A percentile compares a stretch with the other conserved stretches of the same genome.
These are phyloP conservation scores for Agaricus subrufescens DNA, from an alignment of 768 basidiomycete species.

Conservation along the genomic window DNA sequence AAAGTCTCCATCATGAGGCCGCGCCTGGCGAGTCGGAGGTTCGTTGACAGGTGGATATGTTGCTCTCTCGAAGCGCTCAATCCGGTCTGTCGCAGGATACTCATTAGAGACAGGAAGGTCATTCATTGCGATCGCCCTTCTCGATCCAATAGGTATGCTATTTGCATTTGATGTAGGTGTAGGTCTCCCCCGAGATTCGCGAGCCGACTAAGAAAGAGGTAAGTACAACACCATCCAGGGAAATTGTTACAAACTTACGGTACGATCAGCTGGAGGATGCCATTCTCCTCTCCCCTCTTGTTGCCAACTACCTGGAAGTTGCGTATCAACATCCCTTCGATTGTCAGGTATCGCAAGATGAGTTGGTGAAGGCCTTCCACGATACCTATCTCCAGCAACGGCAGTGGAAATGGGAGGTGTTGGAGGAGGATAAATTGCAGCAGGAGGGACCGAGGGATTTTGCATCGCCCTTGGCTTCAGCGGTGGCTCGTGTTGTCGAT, in stretches of 20 bases:
- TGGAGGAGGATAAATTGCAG: background rate
- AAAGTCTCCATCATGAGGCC: background rate
- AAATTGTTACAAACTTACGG: background rate
- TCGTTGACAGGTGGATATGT: background rate
- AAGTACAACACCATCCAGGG: background rate
- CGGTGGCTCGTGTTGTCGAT: conserved; percentile 6
- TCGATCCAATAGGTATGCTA: conserved; percentile 6
- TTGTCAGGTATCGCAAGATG: background rate
- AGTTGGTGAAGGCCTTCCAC: conserved; percentile 6
- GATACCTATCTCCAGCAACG: background rate
- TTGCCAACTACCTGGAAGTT: background rate
- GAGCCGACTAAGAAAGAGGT: background rate
- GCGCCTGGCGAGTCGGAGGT: background rate
- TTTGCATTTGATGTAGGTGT: conserved; percentile 4
- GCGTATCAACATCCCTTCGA: background rate
- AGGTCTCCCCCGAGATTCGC: background rate
- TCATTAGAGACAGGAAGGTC: background rate
- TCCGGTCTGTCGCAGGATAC: background rate
- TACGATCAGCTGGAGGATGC: background rate
- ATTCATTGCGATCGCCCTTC: background rate
- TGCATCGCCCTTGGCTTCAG: conserved; percentile 10
- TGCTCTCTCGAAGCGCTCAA: conserved; percentile 4
- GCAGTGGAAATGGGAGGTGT: background rate
- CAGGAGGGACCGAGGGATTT: background rate
- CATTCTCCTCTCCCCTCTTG: conserved; percentile 3